phyloP scores from a whole-genome alignment of 2,329 filamentous ascomycete genomes.

The Purpureocillium lavendulum region DNA sequence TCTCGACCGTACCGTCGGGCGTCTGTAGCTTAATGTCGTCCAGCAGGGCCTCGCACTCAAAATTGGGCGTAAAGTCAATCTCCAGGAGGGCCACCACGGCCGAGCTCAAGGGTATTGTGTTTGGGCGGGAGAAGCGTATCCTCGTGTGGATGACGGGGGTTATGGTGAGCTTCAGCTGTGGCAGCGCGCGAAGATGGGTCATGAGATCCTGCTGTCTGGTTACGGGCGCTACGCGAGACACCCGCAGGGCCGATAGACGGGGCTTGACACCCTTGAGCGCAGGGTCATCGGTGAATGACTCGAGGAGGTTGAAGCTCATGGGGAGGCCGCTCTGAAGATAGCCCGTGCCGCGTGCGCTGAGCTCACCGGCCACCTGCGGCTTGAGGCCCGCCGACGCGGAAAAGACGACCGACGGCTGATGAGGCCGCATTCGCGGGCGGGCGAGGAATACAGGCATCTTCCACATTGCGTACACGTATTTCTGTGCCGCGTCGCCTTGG shows the following conservation, averaged over 20 bases:
- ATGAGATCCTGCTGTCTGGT: constrained; percentile 53
- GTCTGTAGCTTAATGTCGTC: constrained; percentile 50
- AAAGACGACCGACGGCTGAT: constrained; percentile 59
- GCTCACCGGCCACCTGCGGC: constrained; percentile 28
- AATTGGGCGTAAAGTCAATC: constrained; percentile 63
- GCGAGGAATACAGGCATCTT: constrained; percentile 49
- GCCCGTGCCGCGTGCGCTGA: constrained; percentile 34
- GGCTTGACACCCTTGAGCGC: constrained; percentile 53
- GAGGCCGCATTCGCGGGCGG: constrained; percentile 55
- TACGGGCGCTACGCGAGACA: constrained; percentile 65
- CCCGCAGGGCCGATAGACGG: constrained; percentile 62
- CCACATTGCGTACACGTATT: constrained; percentile 47
- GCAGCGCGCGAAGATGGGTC: constrained; percentile 56
- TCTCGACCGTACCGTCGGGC: constrained; percentile 48
- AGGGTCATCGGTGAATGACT: constrained; percentile 61
- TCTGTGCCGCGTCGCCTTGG: constrained; percentile 18
- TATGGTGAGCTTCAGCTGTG: constrained; percentile 54
- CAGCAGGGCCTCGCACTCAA: constrained; percentile 57
- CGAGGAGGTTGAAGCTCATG: constrained; percentile 67
- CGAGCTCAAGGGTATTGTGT: constrained; percentile 46
- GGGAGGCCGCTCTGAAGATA: constrained; percentile 64
- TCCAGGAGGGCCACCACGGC: constrained; percentile 64
- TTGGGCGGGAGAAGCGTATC: constrained; percentile 61
- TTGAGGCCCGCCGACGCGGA: constrained; percentile 51
- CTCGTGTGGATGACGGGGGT: constrained; percentile 64